Conservation (phyloP, 139 green algal genomes). For the Chlamydomonas urium region DNA sequence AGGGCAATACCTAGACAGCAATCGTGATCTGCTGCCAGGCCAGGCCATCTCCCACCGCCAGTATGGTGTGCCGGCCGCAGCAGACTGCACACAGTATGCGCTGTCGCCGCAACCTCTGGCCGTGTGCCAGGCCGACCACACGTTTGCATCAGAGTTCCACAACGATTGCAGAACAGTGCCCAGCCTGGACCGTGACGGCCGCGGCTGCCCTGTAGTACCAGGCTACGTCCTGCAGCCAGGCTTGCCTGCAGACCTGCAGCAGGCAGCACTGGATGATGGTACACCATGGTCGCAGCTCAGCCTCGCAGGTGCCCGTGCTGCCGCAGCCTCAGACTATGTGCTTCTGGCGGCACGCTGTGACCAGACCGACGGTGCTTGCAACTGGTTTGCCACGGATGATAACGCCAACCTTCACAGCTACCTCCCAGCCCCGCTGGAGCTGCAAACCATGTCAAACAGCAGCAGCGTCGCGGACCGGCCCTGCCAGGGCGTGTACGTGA, state of each 20-base stretch:
- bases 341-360: constrained; percentile 6
- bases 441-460: background rate
- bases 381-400: constrained; percentile 5
- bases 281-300: constrained; percentile 4
- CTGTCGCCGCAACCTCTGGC: background rate
- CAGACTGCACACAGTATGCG: background rate
- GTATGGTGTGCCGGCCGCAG: background rate
- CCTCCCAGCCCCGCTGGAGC: background rate
- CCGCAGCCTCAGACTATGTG: background rate
- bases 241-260: background rate
- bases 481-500: background rate
- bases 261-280: constrained; percentile 10
- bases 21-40: constrained; percentile 1
- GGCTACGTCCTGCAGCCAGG: background rate
- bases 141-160: background rate
- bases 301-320: background rate
- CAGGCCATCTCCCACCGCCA: background rate
- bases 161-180: background rate
- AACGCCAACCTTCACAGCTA: constrained; percentile 1
- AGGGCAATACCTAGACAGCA: constrained; percentile 1
- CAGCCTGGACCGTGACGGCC: background rate
- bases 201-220: background rate
- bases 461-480: background rate
- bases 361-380: background rate
- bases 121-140: background rate